Evolutionary conservation across 352 stramenopile genomes (phyloP).

Genomic region (Aphanomyces invadans): DNA sequence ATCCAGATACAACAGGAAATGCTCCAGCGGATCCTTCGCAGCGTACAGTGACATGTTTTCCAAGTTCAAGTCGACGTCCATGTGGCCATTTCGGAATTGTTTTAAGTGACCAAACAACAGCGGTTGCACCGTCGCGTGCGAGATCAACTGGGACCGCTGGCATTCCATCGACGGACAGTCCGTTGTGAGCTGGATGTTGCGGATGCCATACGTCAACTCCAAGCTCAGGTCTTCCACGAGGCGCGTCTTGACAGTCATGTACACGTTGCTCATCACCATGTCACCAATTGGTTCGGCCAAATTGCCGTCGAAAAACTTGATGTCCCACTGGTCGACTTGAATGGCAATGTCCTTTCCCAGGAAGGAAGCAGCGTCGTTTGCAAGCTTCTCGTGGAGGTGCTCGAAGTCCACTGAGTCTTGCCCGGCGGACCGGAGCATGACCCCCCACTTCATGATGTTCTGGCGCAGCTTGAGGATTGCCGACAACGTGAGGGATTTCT

Average conservation of each 20-base stretch:
- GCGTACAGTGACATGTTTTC: slow-evolving; percentile 19
- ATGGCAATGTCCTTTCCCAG: slow-evolving; percentile 13
- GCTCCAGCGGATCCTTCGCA: slow-evolving; percentile 37
- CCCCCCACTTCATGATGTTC: neutral
- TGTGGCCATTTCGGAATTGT: slow-evolving; percentile 10
- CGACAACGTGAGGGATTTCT: neutral
- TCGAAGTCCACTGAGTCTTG: neutral
- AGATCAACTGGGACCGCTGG: slow-evolving; percentile 22
- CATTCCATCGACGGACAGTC: slow-evolving; percentile 14
- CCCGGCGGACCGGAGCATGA: neutral
- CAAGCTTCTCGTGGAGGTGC: neutral
- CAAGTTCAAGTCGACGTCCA: slow-evolving; percentile 20
- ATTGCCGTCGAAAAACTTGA: slow-evolving; percentile 3
- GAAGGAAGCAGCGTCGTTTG: slow-evolving; percentile 5
- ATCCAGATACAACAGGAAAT: slow-evolving; percentile 60
- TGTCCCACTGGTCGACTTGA: slow-evolving; percentile 6
- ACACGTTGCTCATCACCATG: neutral
- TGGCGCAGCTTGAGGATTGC: neutral
- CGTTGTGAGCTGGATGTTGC: slow-evolving; percentile 21
- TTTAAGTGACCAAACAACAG: slow-evolving; percentile 12
- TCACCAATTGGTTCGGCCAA: slow-evolving; percentile 8
- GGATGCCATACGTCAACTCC: slow-evolving; percentile 18
- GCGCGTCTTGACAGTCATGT: neutral
- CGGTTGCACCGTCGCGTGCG: slow-evolving; percentile 2
- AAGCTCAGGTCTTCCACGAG: slow-evolving; percentile 1